Base-by-base conservation (phyloP, 805 yeast genomes). In the Candida namnaoensis region DNA sequence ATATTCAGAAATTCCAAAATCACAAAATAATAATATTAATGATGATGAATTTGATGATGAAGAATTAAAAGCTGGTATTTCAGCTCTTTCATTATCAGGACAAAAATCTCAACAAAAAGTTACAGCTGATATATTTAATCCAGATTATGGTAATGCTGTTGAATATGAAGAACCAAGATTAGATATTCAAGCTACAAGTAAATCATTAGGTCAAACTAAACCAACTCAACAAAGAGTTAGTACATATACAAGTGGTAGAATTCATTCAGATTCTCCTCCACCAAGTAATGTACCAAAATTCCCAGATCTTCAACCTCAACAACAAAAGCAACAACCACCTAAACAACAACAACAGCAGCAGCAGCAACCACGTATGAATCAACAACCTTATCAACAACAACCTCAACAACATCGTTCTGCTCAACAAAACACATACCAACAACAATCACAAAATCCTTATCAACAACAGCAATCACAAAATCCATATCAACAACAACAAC, bases 1-100 rank as follows among this genome's bases (percentile, higher is more conserved):
- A 19, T 19, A 19, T 19, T 19, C 19, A 19, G 19, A 19, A 19
- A 19, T 19, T 19, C 19, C 19, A 19, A 24, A 28, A 36, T 26
- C 38, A 36, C 13, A 1, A 3, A 25, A 12, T 12, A 25, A 32
- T 14, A 5, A 34, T 26, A n/a, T n/a, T n/a, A n/a, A 47, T 11
- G 58, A 56, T 38, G 60, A 54, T 35, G 53, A 52, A 43, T 51
- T 53, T 38, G 58, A 55, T 27, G 48, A 52, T 37, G 61, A 52
- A 36, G 56, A 53, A 30, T 51, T 53, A 43, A 45, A 49, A 28
- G 54, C 52, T 27, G 59, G 53, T 7, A 37, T 49, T 25, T 46
- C 55, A 27, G 54, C 56, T 13, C 34, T 46, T 41, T 45, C 47
- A 26, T 44, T 41, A 28, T 7, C 39, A 41, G 35, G 45, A 45